phyloP scores from a whole-genome alignment of 768 basidiomycete genomes.

The Trametes sanguinea region DNA sequence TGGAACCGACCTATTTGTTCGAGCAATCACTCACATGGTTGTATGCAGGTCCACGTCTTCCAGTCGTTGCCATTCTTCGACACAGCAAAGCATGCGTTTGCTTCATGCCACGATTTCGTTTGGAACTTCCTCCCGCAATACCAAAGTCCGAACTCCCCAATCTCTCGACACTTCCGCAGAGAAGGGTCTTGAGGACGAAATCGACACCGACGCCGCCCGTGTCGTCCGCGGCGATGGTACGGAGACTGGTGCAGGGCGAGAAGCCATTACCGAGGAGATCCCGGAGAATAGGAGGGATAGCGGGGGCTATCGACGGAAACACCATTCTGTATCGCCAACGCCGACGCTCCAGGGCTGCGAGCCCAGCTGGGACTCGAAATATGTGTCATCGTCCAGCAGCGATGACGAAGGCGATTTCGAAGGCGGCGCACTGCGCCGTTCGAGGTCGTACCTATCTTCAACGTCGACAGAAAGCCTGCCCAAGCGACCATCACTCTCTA shows the following conservation, averaged over 20 bases:
- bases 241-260: conserved; percentile 39
- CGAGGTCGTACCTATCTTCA: conserved; percentile 2
- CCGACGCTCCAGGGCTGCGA: conserved; percentile 31
- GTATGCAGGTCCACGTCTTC: conserved; percentile 80
- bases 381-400: conserved; percentile 28
- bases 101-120: conserved; percentile 72
- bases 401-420: conserved; percentile 29
- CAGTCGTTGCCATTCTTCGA: conserved; percentile 84
- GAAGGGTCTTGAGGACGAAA: conserved; percentile 65
- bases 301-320: conserved; percentile 29
- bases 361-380: conserved; percentile 55
- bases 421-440: conserved; percentile 7
- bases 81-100: conserved; percentile 63
- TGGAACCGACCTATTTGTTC: not conserved
- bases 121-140: conserved; percentile 55
- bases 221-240: conserved; percentile 78
- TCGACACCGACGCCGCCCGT: conserved; percentile 62
- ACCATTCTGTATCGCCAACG: conserved; percentile 2
- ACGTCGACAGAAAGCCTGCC: not conserved
- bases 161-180: conserved; percentile 57
- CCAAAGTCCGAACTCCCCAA: conserved; percentile 52
- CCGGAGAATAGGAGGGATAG: conserved; percentile 21
- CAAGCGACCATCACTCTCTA: not conserved
- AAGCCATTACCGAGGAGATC: conserved; percentile 3
- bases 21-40: not conserved